Evolutionary conservation across 257 asterid genomes (phyloP).

Genomic region (Forsythia suspensa): DNA sequence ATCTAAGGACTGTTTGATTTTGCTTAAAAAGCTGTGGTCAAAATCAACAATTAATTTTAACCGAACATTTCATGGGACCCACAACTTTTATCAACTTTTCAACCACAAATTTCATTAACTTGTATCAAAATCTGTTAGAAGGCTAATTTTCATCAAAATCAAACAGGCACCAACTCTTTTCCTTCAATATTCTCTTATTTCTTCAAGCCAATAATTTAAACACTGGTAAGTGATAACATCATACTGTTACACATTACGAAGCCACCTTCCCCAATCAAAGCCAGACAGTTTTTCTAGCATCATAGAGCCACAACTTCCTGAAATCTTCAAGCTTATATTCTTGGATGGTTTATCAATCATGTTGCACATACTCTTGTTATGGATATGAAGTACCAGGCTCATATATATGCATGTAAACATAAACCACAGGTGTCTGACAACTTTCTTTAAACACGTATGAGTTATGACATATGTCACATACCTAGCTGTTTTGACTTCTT

Average conservation of each 20-base stretch:
- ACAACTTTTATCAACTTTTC: too few relatives aligned
- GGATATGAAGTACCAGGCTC: not conserved
- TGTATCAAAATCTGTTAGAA: too few relatives aligned
- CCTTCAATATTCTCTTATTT: not conserved
- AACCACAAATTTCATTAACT: too few relatives aligned
- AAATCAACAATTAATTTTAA: too few relatives aligned
- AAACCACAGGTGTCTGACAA: not conserved
- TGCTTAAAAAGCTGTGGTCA: too few relatives aligned
- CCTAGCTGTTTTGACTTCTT: not conserved
- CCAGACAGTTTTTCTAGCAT: not conserved
- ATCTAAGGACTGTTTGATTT: not conserved
- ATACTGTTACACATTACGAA: too few relatives aligned
- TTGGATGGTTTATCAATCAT: not conserved
- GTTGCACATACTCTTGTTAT: not conserved
- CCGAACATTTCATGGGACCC: too few relatives aligned
- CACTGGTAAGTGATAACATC: not conserved
- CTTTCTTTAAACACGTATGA: not conserved
- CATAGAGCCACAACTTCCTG: not conserved
- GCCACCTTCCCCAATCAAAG: too few relatives aligned
- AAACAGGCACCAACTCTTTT: not conserved
- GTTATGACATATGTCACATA: not conserved
- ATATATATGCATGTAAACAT: not conserved
- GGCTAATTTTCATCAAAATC: too few relatives aligned
- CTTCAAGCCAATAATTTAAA: not conserved
- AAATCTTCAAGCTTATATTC: not conserved